Evolutionary conservation across 2,329 filamentous ascomycete genomes (phyloP), one percentile per base, ranked within the genome.

Genomic region (Salinomyces thailandicus): DNA sequence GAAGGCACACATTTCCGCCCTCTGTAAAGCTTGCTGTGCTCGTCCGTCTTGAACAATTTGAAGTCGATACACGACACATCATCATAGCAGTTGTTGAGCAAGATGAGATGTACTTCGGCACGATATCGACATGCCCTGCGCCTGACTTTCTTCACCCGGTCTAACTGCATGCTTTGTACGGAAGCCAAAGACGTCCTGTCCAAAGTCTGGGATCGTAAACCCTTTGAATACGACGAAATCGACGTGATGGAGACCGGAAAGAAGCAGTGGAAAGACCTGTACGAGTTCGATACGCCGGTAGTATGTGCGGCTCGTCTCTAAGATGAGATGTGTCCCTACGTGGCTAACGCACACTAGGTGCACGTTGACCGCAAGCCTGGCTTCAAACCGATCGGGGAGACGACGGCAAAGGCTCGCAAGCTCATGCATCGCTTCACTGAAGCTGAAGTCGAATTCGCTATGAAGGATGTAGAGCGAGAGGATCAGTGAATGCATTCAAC

Each of bases 211-310:
- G 73, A 81, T 39, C 59, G 63, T 18, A 66, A 78, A 17, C 78
- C 77, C 0, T 85, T 87, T 58, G 69, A 69, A 13, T 85, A 77
- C 58, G 65, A 67, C 5, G 80, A 86, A 57, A 67, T 84, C 42
- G 71, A 86, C 53, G 75, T 87, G 33, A 75, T 82, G 61, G 69
- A 72, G 33, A 67, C 72, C 0, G 72, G 75, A 17, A 69, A 71
- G 12, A 71, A 75, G 43, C 62, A 66, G 16, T 89, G 83, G 83
- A 77, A 73, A 51, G 69, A 78, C 33, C 53, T 85, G 1, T 89
- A 89, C 54, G 82, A 86, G 39, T 84, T 86, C 55, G 83, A 89
- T 48, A 82, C 84, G 5, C 83, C 83, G 0, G 83, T 87, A 52
- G 82, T 87, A 64, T 52, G 62, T 42, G 13, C 13, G 7, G 6